Percentiles rank a stretch among this genome's conserved stretches.
Conservation (phyloP, 2,329 filamentous ascomycete species). For the Aspergillus amoenus region DNA sequence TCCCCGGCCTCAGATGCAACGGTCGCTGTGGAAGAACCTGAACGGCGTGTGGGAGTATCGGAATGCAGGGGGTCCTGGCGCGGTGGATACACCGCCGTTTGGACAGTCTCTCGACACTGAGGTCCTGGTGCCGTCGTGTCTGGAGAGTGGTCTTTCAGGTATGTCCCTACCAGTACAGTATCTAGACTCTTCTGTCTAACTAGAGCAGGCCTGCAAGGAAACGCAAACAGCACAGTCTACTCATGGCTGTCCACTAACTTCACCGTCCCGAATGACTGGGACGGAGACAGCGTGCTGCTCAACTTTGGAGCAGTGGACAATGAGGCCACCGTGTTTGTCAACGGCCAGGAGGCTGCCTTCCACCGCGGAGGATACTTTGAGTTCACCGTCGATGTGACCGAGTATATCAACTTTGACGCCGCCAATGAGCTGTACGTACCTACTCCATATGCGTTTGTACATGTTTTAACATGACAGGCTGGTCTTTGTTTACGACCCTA, state of each 20-base stretch:
- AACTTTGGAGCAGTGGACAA: conserved; percentile 55
- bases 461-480: conserved; percentile 41
- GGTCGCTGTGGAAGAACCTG: conserved; percentile 50
- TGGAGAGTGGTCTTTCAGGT: conserved; percentile 56
- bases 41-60: conserved; percentile 52
- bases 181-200: neutral
- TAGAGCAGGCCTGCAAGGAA: conserved; percentile 34
- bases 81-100: conserved; percentile 46
- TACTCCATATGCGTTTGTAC: neutral
- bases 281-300: conserved; percentile 42
- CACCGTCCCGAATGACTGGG: conserved; percentile 46
- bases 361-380: conserved; percentile 63
- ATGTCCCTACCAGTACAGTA: no score
- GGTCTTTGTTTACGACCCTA: conserved; percentile 68
- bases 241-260: conserved; percentile 54
- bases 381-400: conserved; percentile 61
- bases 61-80: conserved; percentile 39
- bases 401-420: conserved; percentile 40
- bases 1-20: conserved; percentile 47
- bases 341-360: conserved; percentile 52
- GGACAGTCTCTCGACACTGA: conserved; percentile 43
- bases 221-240: conserved; percentile 26
- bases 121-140: conserved; percentile 54
- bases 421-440: conserved; percentile 55
- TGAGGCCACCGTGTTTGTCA: conserved; percentile 57